phyloP scores from a whole-genome alignment of 2,329 filamentous ascomycete genomes.

The Botrytis squamosa region DNA sequence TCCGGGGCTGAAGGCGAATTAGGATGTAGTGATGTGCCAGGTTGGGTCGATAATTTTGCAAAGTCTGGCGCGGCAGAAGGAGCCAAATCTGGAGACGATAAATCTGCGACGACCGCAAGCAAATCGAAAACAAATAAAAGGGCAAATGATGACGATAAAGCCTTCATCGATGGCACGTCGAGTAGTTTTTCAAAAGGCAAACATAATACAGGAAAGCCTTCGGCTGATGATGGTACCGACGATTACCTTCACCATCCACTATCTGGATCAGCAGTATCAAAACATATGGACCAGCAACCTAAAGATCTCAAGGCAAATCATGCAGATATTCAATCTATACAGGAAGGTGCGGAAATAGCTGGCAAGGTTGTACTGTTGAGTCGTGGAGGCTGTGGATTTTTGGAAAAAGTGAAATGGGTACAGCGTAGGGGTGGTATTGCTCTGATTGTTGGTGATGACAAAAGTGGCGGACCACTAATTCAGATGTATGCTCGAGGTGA shows the following conservation, averaged over 20 bases:
- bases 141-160: slow-evolving; percentile 35
- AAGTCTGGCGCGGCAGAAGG: slow-evolving; percentile 39
- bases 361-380: slow-evolving; percentile 92
- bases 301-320: slow-evolving; percentile 47
- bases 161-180: slow-evolving; percentile 30
- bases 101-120: slow-evolving; percentile 38
- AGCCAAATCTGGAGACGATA: slow-evolving; percentile 30
- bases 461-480: slow-evolving; percentile 81
- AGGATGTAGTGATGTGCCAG: slow-evolving; percentile 91
- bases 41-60: slow-evolving; percentile 68
- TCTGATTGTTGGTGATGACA: slow-evolving; percentile 91
- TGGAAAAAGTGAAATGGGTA: slow-evolving; percentile 97
- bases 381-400: slow-evolving; percentile 89
- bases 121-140: slow-evolving; percentile 45
- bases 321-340: slow-evolving; percentile 87
- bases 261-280: slow-evolving; percentile 42
- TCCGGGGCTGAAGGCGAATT: slow-evolving; percentile 73
- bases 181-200: slow-evolving; percentile 28
- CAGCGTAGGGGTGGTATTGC: slow-evolving; percentile 86
- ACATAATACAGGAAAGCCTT: slow-evolving; percentile 32
- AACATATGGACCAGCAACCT: slow-evolving; percentile 30
- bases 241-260: slow-evolving; percentile 69
- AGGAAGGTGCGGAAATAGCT: slow-evolving; percentile 87
- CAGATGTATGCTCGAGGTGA: slow-evolving; percentile 99
- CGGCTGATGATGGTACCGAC: slow-evolving; percentile 73